A percentile compares a stretch with the other conserved stretches of the same genome.
These are phyloP conservation scores for Bipolaris cookei DNA, from an alignment of 2,329 filamentous ascomycete genomes.

Conservation along the genomic window DNA sequence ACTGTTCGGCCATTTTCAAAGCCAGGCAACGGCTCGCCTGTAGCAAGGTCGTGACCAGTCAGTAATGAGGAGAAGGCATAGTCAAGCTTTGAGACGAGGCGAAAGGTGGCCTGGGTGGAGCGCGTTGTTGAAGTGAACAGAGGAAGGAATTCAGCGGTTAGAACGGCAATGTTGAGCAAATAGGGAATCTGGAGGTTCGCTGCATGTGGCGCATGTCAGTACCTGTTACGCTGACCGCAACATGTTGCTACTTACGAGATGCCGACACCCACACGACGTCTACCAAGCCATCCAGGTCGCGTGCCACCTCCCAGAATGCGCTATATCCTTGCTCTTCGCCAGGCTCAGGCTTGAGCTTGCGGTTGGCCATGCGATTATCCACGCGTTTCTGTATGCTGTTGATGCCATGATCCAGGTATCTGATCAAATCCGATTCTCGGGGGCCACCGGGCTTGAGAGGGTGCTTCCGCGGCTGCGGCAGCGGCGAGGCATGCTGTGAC, in stretches of 20 bases:
- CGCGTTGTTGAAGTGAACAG: conserved; percentile 72
- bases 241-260: conserved; percentile 68
- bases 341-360: conserved; percentile 54
- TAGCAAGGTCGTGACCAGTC: conserved; percentile 69
- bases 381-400: conserved; percentile 37
- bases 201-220: conserved; percentile 43
- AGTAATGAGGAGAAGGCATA: conserved; percentile 81
- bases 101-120: conserved; percentile 71
- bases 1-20: conserved; percentile 68
- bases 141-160: conserved; percentile 73
- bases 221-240: background rate
- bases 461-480: conserved; percentile 60
- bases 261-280: conserved; percentile 86
- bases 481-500: conserved; percentile 49
- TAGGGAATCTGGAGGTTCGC: conserved; percentile 83
- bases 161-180: conserved; percentile 76
- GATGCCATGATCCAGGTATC: conserved; percentile 62
- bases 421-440: conserved; percentile 65
- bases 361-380: conserved; percentile 47
- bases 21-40: conserved; percentile 70
- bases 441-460: conserved; percentile 62
- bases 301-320: conserved; percentile 72
- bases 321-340: conserved; percentile 59
- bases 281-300: conserved; percentile 75
- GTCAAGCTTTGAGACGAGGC: conserved; percentile 78